Evolutionary conservation across 257 asterid species (phyloP), one percentile per base, ranked within the genome.

Genomic region (Orobanche coerulescens): DNA sequence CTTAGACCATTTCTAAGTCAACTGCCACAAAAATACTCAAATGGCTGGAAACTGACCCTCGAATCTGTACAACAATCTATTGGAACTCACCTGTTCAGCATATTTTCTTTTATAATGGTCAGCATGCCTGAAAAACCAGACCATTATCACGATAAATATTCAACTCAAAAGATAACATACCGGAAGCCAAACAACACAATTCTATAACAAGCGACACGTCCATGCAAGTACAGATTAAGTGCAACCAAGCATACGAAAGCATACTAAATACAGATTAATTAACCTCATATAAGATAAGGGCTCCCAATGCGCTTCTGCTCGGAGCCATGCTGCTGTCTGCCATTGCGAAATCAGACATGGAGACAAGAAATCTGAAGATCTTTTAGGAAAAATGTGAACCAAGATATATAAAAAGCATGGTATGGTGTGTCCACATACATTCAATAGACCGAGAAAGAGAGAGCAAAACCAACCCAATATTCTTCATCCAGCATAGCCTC

Each of bases 231-330:
- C 52, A 15, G 61, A 52, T 48, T 23, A 50, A 61, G 42, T 18
- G 50, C 25, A 68, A 52, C 53, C 23, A 62, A 61, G 31, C 12
- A 20, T 47, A 40, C 58, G 34, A 49, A 70, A 62, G 26, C 40
- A 48, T 28, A 67, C 52, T 15, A 23, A 42, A 64, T 10, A 65
- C 62, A 69, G 51, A 71, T 58, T 57, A n/a, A 70, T 67, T 62
- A 59, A 91, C 97, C 96, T 80, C 82, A 73, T 85, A 75, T 80
- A 84, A 44, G 90, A 78, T 16, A 82, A 73, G 58, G 95, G 73
- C 68, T 91, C 97, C 96, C 95, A 87, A 61, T 91, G 94, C 54
- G 97, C 94, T 77, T 91, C 97, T 67, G 97, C 96, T 62, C 97
- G 85, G 68, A 91, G 83, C 96, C 96, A 91, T 39, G 97, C 89